Conservation (phyloP, 225 moss, liverwort and hornwort species). For the Pseudoscleropodium purum region DNA sequence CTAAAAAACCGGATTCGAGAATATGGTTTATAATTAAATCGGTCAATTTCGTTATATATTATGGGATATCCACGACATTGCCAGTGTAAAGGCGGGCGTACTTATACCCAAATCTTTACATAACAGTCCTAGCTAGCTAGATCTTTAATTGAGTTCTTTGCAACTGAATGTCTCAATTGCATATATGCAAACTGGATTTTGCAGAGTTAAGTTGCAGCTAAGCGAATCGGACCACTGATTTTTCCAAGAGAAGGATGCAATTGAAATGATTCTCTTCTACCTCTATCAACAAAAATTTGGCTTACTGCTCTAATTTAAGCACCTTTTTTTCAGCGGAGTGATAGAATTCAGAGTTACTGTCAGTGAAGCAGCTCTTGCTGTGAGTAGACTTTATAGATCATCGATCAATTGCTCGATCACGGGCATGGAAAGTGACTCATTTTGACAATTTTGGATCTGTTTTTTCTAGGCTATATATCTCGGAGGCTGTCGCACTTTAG, state of each 20-base stretch:
- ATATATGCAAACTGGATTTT: not conserved
- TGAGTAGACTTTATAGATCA: too few species aligned
- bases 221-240: too few species aligned
- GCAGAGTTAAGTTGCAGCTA: not conserved
- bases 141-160: not conserved
- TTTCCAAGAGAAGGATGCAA: not conserved
- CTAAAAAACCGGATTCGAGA: not conserved
- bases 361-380: not conserved
- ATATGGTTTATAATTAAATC: not conserved
- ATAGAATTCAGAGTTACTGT: not conserved
- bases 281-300: not conserved
- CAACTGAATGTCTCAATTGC: not conserved
- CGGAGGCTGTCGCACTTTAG: not conserved
- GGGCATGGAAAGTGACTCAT: not conserved
- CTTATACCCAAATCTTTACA: not conserved
- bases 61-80: not conserved
- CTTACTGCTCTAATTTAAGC: not conserved
- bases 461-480: not conserved
- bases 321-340: not conserved
- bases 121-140: not conserved
- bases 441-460: not conserved
- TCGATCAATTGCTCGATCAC: too few species aligned
- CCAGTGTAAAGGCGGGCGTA: not conserved
- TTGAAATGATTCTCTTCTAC: not conserved
- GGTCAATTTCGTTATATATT: not conserved